Conservation (phyloP, 768 basidiomycete genomes). For the Pulveroboletus frians region DNA sequence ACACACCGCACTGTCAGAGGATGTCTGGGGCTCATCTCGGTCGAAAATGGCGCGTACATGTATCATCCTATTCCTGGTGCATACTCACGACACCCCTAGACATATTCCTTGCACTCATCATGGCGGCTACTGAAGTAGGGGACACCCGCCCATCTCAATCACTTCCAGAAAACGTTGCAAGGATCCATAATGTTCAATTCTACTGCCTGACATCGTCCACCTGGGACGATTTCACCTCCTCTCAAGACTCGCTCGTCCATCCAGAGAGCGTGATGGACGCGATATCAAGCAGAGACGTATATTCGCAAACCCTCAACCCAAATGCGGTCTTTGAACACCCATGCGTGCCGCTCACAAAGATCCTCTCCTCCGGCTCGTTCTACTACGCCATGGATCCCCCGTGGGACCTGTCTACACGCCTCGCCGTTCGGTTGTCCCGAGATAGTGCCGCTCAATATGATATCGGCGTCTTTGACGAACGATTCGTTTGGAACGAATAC, state of each 20-base stretch:
- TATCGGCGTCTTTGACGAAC: slow-evolving; percentile 64
- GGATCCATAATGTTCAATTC: slow-evolving; percentile 86
- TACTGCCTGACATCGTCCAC: slow-evolving; percentile 76
- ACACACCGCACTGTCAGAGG: slow-evolving; percentile 75
- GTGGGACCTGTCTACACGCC: slow-evolving; percentile 88
- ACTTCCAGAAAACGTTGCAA: slow-evolving; percentile 62
- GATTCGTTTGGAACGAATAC: slow-evolving; percentile 95
- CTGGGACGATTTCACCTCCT: slow-evolving; percentile 72
- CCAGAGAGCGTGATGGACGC: slow-evolving; percentile 51
- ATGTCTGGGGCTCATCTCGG: slow-evolving; percentile 75
- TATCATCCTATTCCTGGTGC: not conserved
- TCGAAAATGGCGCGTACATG: slow-evolving; percentile 55
- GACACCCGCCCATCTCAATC: slow-evolving; percentile 58
- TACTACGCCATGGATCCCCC: slow-evolving; percentile 80
- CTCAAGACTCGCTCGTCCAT: slow-evolving; percentile 48
- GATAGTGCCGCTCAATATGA: slow-evolving; percentile 43
- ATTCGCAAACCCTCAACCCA: slow-evolving; percentile 34
- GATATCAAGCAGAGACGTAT: slow-evolving; percentile 40
- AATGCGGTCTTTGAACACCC: slow-evolving; percentile 81
- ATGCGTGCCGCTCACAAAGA: slow-evolving; percentile 83
- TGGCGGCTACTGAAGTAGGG: slow-evolving; percentile 70
- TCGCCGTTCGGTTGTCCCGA: slow-evolving; percentile 63
- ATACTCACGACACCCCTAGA: slow-evolving; percentile 40
- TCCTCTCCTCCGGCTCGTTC: slow-evolving; percentile 87
- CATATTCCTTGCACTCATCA: slow-evolving; percentile 80